Conservation (phyloP, 768 basidiomycete species). For the Rhizopogon vesiculosus region DNA sequence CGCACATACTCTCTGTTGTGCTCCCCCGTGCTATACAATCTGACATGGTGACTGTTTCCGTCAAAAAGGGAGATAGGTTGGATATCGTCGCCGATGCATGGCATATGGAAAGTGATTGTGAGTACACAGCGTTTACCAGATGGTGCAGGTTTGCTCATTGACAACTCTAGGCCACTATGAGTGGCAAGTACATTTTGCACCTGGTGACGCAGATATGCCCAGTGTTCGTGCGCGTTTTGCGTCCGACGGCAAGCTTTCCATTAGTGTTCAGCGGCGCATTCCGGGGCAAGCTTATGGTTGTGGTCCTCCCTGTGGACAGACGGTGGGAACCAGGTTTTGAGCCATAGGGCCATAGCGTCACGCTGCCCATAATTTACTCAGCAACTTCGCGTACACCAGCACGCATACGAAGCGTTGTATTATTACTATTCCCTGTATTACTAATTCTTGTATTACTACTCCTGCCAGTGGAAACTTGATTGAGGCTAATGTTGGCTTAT, state of each 20-base stretch:
- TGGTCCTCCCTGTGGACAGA: background rate
- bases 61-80: slow-evolving; percentile 53
- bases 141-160: background rate
- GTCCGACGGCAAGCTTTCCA: slow-evolving; percentile 39
- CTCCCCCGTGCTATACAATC: slow-evolving; percentile 45
- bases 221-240: slow-evolving; percentile 47
- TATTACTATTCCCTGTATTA: background rate
- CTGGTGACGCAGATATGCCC: slow-evolving; percentile 50
- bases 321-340: slow-evolving; percentile 25
- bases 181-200: slow-evolving; percentile 53
- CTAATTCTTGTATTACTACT: no score
- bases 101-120: slow-evolving; percentile 57
- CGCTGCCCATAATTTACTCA: background rate
- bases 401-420: background rate
- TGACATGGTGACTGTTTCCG: slow-evolving; percentile 63
- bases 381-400: background rate
- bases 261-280: slow-evolving; percentile 35
- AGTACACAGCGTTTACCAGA: slow-evolving; percentile 20
- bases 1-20: slow-evolving; percentile 42
- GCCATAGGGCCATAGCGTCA: background rate
- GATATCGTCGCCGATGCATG: slow-evolving; percentile 58
- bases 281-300: slow-evolving; percentile 21
- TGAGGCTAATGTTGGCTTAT: no score
- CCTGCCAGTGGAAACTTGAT: no score
- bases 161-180: slow-evolving; percentile 48